Base-by-base conservation (phyloP, 192 early-diverging fungal genomes). In the Phycomyces nitens region DNA sequence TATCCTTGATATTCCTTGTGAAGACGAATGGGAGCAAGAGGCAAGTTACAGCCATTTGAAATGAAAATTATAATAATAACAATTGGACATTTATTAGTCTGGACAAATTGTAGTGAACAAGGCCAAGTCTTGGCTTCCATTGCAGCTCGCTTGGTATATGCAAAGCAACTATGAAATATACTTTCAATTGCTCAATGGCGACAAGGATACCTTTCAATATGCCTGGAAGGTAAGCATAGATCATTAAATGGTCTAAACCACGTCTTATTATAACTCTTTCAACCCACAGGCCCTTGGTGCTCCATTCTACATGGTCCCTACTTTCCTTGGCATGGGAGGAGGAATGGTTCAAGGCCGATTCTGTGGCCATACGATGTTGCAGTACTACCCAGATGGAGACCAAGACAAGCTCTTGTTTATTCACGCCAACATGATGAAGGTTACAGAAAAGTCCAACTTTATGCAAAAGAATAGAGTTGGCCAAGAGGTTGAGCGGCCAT, bases 1-100 rank as follows among this genome's bases (percentile, higher is more conserved):
- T 53, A 60, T 73, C n/a, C 47, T 77, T 29, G 52, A 61, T 51
- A 62, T 73, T 57, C 26, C 22, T 10, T 77, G 71, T 41, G 20
- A 60, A 14, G 56, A 73, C 42, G 71, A 73, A 58, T 77, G 75
- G 75, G 75, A 77, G 7, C 71, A 73, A 68, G 75, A 77, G 49
- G 70, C 66, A 66, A 60, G n/a, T 21, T 18, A n/a, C 7, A 29
- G 10, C 11, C 22, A 47, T 5, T 34, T 2, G 26, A 14, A 10
- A 43, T 26, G 0, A 26, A 21, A 12, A n/a, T 34, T n/a, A 24
- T 24, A 56, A 56, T 56, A n/a, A n/a, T 26, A 16, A 15, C 24
- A 34, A 23, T n/a, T 39, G 11, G 18, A 8, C 23, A 18, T 22
- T 62, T 40, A 18, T 22, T 62, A 72, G 70, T 64, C 68, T 23